phyloP scores from a whole-genome alignment of 306 rosid genomes.

The Vachellia collinsii region DNA sequence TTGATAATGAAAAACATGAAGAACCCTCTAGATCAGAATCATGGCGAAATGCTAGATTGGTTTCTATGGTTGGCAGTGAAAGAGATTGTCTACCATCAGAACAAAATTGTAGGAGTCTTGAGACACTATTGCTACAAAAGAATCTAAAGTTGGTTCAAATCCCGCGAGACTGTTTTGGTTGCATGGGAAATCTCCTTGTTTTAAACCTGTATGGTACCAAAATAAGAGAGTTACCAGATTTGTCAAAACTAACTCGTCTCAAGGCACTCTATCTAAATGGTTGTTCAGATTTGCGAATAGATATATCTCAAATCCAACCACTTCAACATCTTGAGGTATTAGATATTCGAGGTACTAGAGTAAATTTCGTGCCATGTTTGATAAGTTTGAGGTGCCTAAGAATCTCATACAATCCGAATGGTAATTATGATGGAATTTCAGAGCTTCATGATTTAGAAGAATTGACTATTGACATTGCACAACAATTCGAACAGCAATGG shows the following conservation, averaged over 20 bases:
- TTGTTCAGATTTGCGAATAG: not conserved
- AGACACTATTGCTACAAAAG: not conserved
- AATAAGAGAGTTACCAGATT: not conserved
- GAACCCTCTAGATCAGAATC: not conserved
- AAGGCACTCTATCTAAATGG: constrained; percentile 10
- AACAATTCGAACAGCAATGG: too few species aligned
- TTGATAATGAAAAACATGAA: not conserved
- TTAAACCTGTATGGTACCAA: constrained; percentile 11
- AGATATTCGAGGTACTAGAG: not conserved
- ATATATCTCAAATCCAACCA: not conserved
- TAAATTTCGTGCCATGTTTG: not conserved
- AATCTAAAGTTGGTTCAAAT: not conserved
- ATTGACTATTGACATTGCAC: too few species aligned
- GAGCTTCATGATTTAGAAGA: not conserved
- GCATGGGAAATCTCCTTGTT: not conserved
- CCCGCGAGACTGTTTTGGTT: not conserved
- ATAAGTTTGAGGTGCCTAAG: not conserved
- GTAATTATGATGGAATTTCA: not conserved
- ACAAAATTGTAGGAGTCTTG: not conserved
- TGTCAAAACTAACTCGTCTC: not conserved
- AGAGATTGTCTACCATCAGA: not conserved
- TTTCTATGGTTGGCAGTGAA: constrained; percentile 7
- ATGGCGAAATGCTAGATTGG: not conserved
- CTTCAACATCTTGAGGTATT: constrained; percentile 23
- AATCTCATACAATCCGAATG: not conserved